Percentiles rank a stretch among this genome's conserved stretches.
These are phyloP conservation scores for Colletotrichum australisinense DNA, from an alignment of 2,329 filamentous ascomycete species.

Conservation along the genomic window DNA sequence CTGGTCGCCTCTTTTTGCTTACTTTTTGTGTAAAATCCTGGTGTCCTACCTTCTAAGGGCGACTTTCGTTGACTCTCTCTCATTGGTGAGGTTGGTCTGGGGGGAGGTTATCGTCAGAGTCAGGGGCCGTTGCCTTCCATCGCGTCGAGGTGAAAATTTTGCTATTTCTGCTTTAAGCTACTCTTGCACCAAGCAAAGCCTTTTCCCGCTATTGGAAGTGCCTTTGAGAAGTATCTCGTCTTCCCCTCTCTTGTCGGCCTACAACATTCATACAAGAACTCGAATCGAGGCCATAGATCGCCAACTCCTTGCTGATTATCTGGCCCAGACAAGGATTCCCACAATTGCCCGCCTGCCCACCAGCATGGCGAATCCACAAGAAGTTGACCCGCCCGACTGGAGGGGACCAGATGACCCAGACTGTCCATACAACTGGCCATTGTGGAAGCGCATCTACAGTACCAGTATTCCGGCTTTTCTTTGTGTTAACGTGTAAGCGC, in stretches of 20 bases:
- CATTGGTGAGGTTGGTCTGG: neutral
- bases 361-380: neutral
- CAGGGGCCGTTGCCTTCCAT: neutral
- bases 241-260: neutral
- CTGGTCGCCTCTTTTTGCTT: neutral
- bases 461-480: neutral
- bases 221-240: neutral
- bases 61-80: neutral
- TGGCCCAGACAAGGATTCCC: neutral
- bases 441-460: neutral
- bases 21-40: neutral
- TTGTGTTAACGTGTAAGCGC: neutral
- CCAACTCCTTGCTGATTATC: neutral
- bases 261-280: neutral
- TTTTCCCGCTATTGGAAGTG: neutral
- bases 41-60: neutral
- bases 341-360: neutral
- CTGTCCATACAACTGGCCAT: neutral
- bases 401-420: neutral
- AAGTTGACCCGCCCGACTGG: neutral
- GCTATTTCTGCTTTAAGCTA: neutral
- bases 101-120: neutral
- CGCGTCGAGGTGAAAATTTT: neutral
- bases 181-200: neutral
- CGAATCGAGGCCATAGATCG: neutral